Base-by-base conservation (phyloP, 2,329 filamentous ascomycete genomes). In the Ophiobolus disseminans region DNA sequence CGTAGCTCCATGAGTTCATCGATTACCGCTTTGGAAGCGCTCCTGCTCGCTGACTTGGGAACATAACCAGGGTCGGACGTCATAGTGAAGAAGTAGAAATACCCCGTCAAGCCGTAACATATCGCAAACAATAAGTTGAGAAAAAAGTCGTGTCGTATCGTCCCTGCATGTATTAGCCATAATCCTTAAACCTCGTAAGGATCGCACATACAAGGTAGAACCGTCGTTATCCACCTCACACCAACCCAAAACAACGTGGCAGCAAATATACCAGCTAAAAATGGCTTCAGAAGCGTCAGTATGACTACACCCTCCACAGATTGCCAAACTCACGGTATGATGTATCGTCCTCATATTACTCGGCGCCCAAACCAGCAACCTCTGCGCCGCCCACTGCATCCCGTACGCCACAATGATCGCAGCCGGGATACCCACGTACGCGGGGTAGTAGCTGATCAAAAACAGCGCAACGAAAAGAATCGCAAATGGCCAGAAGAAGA, bases 201-300 rank as follows among this genome's bases (percentile, higher is more conserved):
- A 14, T 20, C n/a, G n/a, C n/a, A 63, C 83, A 72, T 76, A 89
- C 88, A 80, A 55, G 87, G 89, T 40, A 96, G 75, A 31, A 97
- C 80, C 10, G 83, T 82, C 17, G 87, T 83, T 30, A 93, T 59
- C 84, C 90, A 99, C 58, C 88, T 85, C 28, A 90, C 65, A 21
- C 86, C 89, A 3, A 91, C 85, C 78, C 90, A 87, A 67, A 96
- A 95, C 14, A 97, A 74, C 0, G 92, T 89, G 2, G 81, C 92
- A 0, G 91, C 88, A 75, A 99, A 99, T 53, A 99, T 92, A 47
- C 94, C 94, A 0, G 94, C 87, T 60, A 99, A 80, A 82, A 92
- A 97, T 10, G 94, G 93, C 87, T 92, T 46, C 3, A 23, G 4
- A 16, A 7, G 9, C 5, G 42, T 63, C 43, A 68, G 62, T 16